Conservation (phyloP, 176 grass and related monocot genomes). For the Triticum monococcum region DNA sequence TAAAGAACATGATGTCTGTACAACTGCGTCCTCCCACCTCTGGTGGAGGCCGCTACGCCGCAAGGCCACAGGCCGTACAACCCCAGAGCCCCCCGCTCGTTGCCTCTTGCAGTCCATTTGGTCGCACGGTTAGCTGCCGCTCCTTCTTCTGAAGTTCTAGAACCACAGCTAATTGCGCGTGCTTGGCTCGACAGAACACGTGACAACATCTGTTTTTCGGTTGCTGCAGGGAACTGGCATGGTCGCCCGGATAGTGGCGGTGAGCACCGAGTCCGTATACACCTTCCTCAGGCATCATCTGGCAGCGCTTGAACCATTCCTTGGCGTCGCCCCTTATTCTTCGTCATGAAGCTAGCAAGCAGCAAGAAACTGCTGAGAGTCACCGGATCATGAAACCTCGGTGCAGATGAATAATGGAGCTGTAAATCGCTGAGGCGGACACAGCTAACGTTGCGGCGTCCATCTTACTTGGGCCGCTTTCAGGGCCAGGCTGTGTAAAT, state of each 20-base stretch:
- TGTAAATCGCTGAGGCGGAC: background rate
- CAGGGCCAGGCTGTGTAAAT: too few relatives aligned
- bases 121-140: constrained; percentile 47
- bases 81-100: constrained; percentile 46
- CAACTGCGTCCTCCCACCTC: constrained; percentile 48
- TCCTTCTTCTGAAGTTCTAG: background rate
- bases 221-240: constrained; percentile 57
- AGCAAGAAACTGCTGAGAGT: background rate
- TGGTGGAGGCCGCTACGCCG: constrained; percentile 21
- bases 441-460: too few relatives aligned
- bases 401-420: background rate
- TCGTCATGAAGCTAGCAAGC: constrained; percentile 39
- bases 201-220: background rate
- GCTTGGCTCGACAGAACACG: background rate
- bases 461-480: too few relatives aligned
- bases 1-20: constrained; percentile 68
- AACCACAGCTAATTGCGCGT: background rate
- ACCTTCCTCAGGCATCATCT: constrained; percentile 65
- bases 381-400: background rate
- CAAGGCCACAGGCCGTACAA: constrained; percentile 30
- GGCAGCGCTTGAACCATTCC: constrained; percentile 52
- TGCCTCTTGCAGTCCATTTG: constrained; percentile 79
- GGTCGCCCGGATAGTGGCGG: constrained; percentile 57
- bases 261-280: constrained; percentile 64
- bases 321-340: constrained; percentile 65